Evolutionary conservation across 2,329 filamentous ascomycete genomes (phyloP).

Genomic region (Magnaporthiopsis rhizophila): DNA sequence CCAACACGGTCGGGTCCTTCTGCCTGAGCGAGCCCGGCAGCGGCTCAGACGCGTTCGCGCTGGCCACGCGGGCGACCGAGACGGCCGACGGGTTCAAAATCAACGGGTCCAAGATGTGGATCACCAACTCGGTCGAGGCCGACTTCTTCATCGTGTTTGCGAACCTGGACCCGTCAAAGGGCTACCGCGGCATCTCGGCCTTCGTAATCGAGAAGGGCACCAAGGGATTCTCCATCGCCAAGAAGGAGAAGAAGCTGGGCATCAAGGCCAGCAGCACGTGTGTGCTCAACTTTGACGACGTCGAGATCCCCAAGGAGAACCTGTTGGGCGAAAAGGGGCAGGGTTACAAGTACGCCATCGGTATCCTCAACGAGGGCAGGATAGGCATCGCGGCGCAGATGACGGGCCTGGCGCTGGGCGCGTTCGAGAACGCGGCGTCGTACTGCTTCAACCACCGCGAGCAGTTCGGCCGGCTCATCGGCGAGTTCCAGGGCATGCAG

Average conservation of each 20-base stretch:
- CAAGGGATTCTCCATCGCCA: constrained; percentile 87
- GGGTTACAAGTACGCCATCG: constrained; percentile 97
- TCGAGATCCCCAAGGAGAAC: constrained; percentile 81
- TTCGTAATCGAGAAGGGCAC: constrained; percentile 90
- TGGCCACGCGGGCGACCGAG: constrained; percentile 83
- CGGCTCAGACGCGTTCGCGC: constrained; percentile 90
- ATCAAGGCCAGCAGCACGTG: constrained; percentile 95
- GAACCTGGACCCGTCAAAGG: constrained; percentile 84
- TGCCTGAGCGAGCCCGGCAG: constrained; percentile 89
- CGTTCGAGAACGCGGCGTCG: constrained; percentile 86
- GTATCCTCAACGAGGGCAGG: constrained; percentile 86
- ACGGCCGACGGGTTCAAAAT: constrained; percentile 79
- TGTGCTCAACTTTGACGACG: constrained; percentile 95
- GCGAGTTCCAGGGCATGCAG: constrained; percentile 99
- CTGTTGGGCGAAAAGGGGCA: constrained; percentile 82
- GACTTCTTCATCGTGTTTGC: constrained; percentile 97
- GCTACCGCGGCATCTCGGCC: constrained; percentile 94
- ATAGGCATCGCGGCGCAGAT: constrained; percentile 98
- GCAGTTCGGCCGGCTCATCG: constrained; percentile 89
- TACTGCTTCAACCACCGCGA: constrained; percentile 98
- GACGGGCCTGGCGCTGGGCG: constrained; percentile 90
- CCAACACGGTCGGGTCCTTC: constrained; percentile 84
- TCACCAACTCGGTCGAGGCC: constrained; percentile 93
- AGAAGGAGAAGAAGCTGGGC: constrained; percentile 99
- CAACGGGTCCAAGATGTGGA: constrained; percentile 98